Base-by-base conservation (phyloP, 352 stramenopile species). In the Globisporangium spinosum region DNA sequence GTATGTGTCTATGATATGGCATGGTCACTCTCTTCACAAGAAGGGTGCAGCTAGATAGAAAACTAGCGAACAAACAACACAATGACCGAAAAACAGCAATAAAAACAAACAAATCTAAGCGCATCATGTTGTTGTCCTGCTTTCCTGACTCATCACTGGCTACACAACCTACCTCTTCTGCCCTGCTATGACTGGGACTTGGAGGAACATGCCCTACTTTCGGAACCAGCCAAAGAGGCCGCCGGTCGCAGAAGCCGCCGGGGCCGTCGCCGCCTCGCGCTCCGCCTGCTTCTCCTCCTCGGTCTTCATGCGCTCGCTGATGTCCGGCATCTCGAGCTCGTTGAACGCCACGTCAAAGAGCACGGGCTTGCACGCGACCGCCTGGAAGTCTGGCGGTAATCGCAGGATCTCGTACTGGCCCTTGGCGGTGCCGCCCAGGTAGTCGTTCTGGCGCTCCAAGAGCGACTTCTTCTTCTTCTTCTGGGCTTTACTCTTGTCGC, bases 341-440 rank as follows among this genome's bases (percentile, higher is more conserved):
- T 89, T 91, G 65, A 92, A 91, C 47, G 87, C 85, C 61, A 93
- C 77, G 67, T 95, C 87, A 56, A 95, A 93, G 9, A 95, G 76
- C 65, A 95, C 75, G 15, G 87, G 87, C 74, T 95, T 95, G 78
- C 75, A 86, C 29, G 85, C 77, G 10, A 93, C 69, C 13, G 87
- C 72, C 59, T 76, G 76, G 62, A 93, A 89, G 60, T 82, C 73
- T 2, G 87, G 87, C 20, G 82, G 83, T 32, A 93, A 71, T 61
- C 78, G 77, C 53, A 95, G 70, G 34, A 95, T 70, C 64, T 92
- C 84, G 69, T 81, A 80, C 23, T 80, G 62, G n/a, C 76, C 74
- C 58, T 83, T 83, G 23, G 79, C 70, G 29, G 70, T 80, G 71
- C 72, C 85, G 58, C 69, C 78, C 49, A 73, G 58, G 66, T 79